phyloP scores from a whole-genome alignment of 2,329 filamentous ascomycete species.

The Trichoderma afroharzianum region DNA sequence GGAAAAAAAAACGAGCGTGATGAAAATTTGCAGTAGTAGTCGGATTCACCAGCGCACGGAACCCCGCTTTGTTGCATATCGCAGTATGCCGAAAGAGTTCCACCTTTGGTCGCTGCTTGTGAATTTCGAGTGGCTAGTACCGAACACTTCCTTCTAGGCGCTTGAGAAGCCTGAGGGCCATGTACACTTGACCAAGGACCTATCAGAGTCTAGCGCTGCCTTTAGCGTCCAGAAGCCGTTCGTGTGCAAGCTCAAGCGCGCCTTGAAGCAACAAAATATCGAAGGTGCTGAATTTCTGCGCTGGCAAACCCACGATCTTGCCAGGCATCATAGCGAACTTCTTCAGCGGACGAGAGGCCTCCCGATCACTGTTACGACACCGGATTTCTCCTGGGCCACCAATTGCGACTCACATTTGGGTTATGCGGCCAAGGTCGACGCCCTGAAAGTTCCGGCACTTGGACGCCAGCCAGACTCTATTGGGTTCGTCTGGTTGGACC shows the following conservation, averaged over 20 bases:
- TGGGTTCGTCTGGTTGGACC: not conserved
- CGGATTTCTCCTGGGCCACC: not conserved
- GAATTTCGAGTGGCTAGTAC: not conserved
- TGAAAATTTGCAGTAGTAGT: slow-evolving; percentile 26
- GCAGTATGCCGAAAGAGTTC: slow-evolving; percentile 6
- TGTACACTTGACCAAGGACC: not conserved
- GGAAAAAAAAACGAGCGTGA: slow-evolving; percentile 16
- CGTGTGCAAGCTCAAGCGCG: slow-evolving; percentile 17
- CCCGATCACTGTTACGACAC: not conserved
- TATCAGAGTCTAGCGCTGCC: not conserved
- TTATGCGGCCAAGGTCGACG: slow-evolving; percentile 5
- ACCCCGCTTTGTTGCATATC: slow-evolving; percentile 29
- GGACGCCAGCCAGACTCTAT: slow-evolving; percentile 9
- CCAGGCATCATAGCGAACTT: not conserved
- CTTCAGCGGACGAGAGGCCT: not conserved
- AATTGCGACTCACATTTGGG: not conserved
- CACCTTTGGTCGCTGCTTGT: not conserved
- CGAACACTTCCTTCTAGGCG: not conserved
- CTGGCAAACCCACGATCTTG: not conserved
- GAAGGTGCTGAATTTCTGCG: slow-evolving; percentile 14
- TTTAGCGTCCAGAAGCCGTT: slow-evolving; percentile 7
- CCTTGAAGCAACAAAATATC: slow-evolving; percentile 18
- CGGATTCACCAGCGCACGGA: not conserved
- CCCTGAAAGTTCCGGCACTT: slow-evolving; percentile 6
- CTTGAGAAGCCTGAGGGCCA: too few species aligned